A percentile compares a stretch with the other conserved stretches of the same genome.
Evolutionary conservation across 225 moss, liverwort and hornwort genomes (phyloP).

Genomic region (Ulota crispa): DNA sequence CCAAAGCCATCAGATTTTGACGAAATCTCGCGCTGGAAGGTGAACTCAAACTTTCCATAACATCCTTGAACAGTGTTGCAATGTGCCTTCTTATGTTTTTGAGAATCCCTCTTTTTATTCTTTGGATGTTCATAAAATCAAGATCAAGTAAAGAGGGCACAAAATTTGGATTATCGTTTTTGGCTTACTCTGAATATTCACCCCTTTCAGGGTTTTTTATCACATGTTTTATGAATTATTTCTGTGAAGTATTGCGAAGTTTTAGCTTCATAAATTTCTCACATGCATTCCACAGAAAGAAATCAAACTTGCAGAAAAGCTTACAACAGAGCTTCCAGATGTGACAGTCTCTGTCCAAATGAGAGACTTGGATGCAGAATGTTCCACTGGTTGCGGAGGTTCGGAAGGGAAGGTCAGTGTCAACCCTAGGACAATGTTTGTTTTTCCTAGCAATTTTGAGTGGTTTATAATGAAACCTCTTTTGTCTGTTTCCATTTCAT

Average conservation of each 20-base stretch:
- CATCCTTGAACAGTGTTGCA: background rate
- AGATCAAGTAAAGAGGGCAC: background rate
- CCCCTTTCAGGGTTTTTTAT: background rate
- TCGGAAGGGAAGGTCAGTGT: slow-evolving; percentile 70
- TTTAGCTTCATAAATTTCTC: slow-evolving; percentile 17
- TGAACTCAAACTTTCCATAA: slow-evolving; percentile 26
- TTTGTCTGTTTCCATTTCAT: no score
- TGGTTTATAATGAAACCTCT: background rate
- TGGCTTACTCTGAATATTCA: background rate
- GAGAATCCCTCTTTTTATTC: background rate
- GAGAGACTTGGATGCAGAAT: slow-evolving; percentile 72
- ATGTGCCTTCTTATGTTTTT: background rate
- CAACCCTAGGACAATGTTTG: background rate
- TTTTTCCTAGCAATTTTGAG: background rate
- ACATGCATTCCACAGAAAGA: slow-evolving; percentile 70
- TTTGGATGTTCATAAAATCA: background rate
- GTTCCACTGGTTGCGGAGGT: slow-evolving; percentile 67
- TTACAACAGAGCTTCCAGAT: slow-evolving; percentile 68
- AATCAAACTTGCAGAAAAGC: slow-evolving; percentile 75
- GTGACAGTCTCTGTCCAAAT: slow-evolving; percentile 58
- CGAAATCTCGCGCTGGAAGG: slow-evolving; percentile 86
- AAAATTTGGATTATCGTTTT: background rate
- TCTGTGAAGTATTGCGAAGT: slow-evolving; percentile 1
- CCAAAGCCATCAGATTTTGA: slow-evolving; percentile 78
- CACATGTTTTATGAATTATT: background rate